Percentiles rank a stretch among this genome's conserved stretches.
Conservation (phyloP, 768 basidiomycete genomes). For the Agaricus sinodeliciosus region DNA sequence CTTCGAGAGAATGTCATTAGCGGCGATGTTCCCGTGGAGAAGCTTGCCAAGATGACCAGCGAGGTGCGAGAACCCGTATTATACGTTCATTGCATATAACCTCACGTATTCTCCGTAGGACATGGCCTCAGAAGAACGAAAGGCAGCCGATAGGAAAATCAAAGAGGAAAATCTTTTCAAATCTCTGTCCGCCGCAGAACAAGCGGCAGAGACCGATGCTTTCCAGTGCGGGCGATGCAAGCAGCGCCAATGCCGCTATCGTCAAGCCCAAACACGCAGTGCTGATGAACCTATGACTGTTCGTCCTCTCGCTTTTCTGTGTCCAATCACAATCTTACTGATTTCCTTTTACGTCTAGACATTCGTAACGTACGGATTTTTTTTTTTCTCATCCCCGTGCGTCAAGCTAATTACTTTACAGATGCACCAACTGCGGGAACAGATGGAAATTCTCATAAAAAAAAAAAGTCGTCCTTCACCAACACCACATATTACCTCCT, state of each 20-base stretch:
- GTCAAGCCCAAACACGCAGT: constrained; percentile 94
- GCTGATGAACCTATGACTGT: constrained; percentile 99
- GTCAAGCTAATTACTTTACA: constrained; percentile 17
- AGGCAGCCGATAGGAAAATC: constrained; percentile 77
- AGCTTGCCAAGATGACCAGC: constrained; percentile 75
- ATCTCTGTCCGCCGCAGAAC: constrained; percentile 82
- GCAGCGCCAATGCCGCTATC: constrained; percentile 86
- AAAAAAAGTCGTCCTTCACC: not conserved
- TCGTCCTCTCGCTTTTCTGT: constrained; percentile 21
- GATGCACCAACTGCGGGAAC: constrained; percentile 56
- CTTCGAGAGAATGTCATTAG: constrained; percentile 81
- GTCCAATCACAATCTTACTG: not conserved
- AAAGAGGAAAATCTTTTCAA: constrained; percentile 85
- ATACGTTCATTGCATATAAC: not conserved
- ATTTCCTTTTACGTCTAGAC: constrained; percentile 40
- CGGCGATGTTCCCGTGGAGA: constrained; percentile 66
- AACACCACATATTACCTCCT: not conserved
- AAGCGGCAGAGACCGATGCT: constrained; percentile 92
- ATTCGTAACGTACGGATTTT: constrained; percentile 70
- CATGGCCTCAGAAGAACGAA: constrained; percentile 92
- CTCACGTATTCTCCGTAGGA: constrained; percentile 44
- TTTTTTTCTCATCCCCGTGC: not conserved
- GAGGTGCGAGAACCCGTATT: constrained; percentile 40
- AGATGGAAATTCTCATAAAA: constrained; percentile 38
- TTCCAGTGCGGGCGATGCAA: constrained; percentile 98